Evolutionary conservation across 2,329 filamentous ascomycete genomes (phyloP).

Genomic region (Aphanocladium album): DNA sequence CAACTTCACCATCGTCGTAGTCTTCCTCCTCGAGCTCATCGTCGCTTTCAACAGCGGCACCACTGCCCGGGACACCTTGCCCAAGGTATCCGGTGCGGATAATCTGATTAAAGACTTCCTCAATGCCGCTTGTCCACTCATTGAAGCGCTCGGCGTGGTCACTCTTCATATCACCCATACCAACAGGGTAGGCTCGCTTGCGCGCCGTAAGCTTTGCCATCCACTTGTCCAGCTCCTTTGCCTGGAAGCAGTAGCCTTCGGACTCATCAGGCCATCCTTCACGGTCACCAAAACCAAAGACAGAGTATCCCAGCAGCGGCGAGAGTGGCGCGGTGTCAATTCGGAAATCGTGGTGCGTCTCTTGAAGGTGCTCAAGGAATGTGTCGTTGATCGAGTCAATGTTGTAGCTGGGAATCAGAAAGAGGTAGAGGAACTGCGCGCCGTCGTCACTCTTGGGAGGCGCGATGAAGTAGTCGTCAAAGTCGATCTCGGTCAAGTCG

Average conservation of each 20-base stretch:
- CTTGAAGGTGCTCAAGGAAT: conserved; percentile 79
- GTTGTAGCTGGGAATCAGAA: conserved; percentile 87
- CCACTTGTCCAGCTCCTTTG: conserved; percentile 87
- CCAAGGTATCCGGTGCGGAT: conserved; percentile 55
- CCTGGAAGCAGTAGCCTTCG: conserved; percentile 90
- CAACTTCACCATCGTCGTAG: conserved; percentile 50
- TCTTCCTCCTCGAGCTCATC: conserved; percentile 62
- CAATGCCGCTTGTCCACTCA: conserved; percentile 74
- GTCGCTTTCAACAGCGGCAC: conserved; percentile 79
- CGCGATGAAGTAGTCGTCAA: conserved; percentile 86
- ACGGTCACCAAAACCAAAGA: conserved; percentile 89
- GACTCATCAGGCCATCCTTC: conserved; percentile 89
- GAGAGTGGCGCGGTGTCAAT: conserved; percentile 85
- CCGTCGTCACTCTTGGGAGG: conserved; percentile 56
- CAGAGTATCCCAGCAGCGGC: conserved; percentile 74
- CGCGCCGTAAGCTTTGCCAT: conserved; percentile 89
- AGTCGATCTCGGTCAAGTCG: conserved; percentile 81
- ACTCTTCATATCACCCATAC: conserved; percentile 79
- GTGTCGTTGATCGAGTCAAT: conserved; percentile 88
- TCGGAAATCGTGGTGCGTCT: conserved; percentile 94
- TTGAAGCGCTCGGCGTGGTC: conserved; percentile 61
- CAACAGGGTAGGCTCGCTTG: conserved; percentile 83
- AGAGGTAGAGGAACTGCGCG: conserved; percentile 72
- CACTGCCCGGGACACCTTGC: conserved; percentile 69
- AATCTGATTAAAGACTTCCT: conserved; percentile 63